phyloP scores from a whole-genome alignment of 495 filamentous ascomycete species.

The Penicillium chermesinum region DNA sequence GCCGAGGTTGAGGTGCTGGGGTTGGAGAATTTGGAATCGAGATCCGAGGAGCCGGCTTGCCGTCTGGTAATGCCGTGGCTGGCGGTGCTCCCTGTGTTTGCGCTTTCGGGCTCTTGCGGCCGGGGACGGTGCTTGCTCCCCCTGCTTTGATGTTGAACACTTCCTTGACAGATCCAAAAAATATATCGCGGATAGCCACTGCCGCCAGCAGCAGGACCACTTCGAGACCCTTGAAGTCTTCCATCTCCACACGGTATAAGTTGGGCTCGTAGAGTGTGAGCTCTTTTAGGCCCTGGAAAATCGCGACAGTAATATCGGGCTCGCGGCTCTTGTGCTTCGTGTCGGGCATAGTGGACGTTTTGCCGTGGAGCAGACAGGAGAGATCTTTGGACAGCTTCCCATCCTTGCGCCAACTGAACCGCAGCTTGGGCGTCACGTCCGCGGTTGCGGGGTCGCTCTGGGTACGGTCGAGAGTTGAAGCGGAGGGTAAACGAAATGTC shows the following conservation, averaged over 20 bases:
- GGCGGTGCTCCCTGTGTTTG: constrained; percentile 3
- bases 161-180: constrained; percentile 61
- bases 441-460: constrained; percentile 62
- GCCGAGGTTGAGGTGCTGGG: constrained; percentile 15
- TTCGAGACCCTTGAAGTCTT: constrained; percentile 92
- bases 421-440: constrained; percentile 69
- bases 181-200: constrained; percentile 82
- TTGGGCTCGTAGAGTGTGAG: constrained; percentile 92
- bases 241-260: constrained; percentile 80
- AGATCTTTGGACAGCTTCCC: constrained; percentile 79
- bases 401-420: constrained; percentile 90
- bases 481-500: constrained; percentile 74
- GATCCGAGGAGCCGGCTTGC: constrained; percentile 7
- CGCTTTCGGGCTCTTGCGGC: constrained; percentile 8
- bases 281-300: constrained; percentile 65
- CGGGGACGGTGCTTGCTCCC: neutral
- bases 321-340: constrained; percentile 73
- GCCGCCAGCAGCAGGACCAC: constrained; percentile 78
- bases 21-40: constrained; percentile 14
- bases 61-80: neutral
- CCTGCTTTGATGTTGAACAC: constrained; percentile 68
- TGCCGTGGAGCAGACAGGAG: constrained; percentile 75
- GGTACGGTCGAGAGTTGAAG: constrained; percentile 69
- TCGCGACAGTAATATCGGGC: constrained; percentile 86
- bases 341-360: constrained; percentile 56